Evolutionary conservation across 2,329 filamentous ascomycete species (phyloP).

Genomic region (Trematosphaeria pertusa): DNA sequence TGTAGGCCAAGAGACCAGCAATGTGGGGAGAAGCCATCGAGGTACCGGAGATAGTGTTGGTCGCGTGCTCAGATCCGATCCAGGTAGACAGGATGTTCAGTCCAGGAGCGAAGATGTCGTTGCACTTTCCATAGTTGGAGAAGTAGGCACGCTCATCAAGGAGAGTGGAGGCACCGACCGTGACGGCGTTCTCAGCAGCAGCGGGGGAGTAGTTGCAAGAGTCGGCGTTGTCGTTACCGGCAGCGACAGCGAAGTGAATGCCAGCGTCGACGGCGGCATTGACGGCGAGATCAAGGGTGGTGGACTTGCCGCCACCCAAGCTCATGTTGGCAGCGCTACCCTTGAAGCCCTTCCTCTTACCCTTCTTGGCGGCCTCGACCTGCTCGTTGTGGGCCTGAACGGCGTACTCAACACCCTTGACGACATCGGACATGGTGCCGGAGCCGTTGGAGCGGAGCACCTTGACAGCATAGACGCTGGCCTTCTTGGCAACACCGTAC

Average conservation of each 20-base stretch:
- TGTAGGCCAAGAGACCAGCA: constrained; percentile 94
- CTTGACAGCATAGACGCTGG: constrained; percentile 95
- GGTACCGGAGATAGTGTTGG: constrained; percentile 99
- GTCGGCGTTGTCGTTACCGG: constrained; percentile 98
- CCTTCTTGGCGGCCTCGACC: constrained; percentile 78
- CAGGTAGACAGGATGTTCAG: constrained; percentile 97
- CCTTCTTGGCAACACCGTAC: constrained; percentile 99
- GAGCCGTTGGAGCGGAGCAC: constrained; percentile 97
- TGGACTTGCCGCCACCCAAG: constrained; percentile 95
- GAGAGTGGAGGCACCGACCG: constrained; percentile 92
- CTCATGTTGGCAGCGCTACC: constrained; percentile 99
- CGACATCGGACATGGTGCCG: constrained; percentile 97
- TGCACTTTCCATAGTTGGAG: constrained; percentile 99
- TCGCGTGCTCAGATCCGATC: constrained; percentile 94
- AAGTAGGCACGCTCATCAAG: constrained; percentile 98
- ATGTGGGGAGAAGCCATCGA: constrained; percentile 99
- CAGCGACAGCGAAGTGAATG: constrained; percentile 96
- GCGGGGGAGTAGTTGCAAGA: constrained; percentile 99
- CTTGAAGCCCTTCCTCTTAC: constrained; percentile 97
- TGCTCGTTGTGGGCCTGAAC: constrained; percentile 79
- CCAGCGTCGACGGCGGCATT: constrained; percentile 92
- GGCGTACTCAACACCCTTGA: constrained; percentile 97
- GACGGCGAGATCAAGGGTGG: constrained; percentile 87
- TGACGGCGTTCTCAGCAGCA: constrained; percentile 88
- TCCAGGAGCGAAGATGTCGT: constrained; percentile 97